A percentile compares a stretch with the other conserved stretches of the same genome.
Conservation (phyloP, 1,284 basidiomycete genomes). For the Hortiboletus rubellus region DNA sequence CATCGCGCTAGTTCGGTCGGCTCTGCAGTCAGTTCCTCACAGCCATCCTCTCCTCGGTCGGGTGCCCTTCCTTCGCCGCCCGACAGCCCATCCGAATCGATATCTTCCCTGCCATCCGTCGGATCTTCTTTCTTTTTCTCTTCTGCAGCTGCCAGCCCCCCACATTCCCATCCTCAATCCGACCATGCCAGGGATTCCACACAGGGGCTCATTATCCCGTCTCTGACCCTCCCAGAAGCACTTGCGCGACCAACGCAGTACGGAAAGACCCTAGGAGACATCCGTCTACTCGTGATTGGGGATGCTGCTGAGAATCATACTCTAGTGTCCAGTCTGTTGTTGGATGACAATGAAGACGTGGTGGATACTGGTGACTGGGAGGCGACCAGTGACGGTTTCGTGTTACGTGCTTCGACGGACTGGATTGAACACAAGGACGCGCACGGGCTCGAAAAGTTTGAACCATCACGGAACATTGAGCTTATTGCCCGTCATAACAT, state of each 20-base stretch:
- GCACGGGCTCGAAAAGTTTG: slow-evolving; percentile 63
- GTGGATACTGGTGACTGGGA: slow-evolving; percentile 62
- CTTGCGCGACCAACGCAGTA: slow-evolving; percentile 58
- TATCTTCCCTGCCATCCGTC: slow-evolving; percentile 70
- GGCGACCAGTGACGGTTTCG: slow-evolving; percentile 39
- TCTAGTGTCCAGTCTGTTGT: slow-evolving; percentile 40
- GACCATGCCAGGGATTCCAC: slow-evolving; percentile 47
- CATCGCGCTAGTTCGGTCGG: slow-evolving; percentile 34
- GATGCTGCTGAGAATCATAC: slow-evolving; percentile 38
- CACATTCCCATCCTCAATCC: slow-evolving; percentile 40
- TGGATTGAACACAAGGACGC: slow-evolving; percentile 66
- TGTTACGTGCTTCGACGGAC: slow-evolving; percentile 60
- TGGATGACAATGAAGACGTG: slow-evolving; percentile 64
- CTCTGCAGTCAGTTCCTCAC: slow-evolving; percentile 26
- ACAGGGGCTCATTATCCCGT: slow-evolving; percentile 66
- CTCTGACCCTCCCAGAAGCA: slow-evolving; percentile 59
- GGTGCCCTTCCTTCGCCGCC: slow-evolving; percentile 52
- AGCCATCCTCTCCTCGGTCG: slow-evolving; percentile 48
- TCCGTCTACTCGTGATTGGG: slow-evolving; percentile 55
- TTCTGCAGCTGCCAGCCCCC: slow-evolving; percentile 61
- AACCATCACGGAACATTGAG: slow-evolving; percentile 62
- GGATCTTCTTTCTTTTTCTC: slow-evolving; percentile 78
- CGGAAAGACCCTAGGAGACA: slow-evolving; percentile 62
- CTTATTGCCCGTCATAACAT: slow-evolving; percentile 41
- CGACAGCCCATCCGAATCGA: slow-evolving; percentile 59